These are phyloP conservation scores for Plasmodium cynomolgi DNA, from an alignment of 169 alveolate genomes.

Conservation along the genomic window DNA sequence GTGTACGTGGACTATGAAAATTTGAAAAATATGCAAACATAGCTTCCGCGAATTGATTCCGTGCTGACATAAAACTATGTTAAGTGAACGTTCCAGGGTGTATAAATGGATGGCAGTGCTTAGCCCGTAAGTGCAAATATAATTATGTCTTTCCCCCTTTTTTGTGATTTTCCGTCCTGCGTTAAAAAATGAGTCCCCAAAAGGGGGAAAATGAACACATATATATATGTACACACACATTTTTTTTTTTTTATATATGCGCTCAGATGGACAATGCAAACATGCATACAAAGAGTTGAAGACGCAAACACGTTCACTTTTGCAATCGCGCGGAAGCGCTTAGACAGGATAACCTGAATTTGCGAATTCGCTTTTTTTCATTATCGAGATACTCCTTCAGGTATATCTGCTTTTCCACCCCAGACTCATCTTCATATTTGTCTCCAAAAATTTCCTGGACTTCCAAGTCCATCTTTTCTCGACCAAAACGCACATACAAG, in stretches of 20 bases:
- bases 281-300: background rate
- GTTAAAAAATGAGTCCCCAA: background rate
- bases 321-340: background rate
- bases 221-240: background rate
- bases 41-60: background rate
- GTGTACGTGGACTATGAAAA: background rate
- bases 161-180: conserved; percentile 39
- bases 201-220: background rate
- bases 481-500: conserved; percentile 69
- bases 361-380: conserved; percentile 60
- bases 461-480: conserved; percentile 70
- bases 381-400: conserved; percentile 54
- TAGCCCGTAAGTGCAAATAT: background rate
- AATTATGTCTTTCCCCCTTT: conserved; percentile 31
- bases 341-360: conserved; percentile 18
- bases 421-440: conserved; percentile 66
- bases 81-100: background rate
- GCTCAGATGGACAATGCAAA: background rate
- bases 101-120: background rate
- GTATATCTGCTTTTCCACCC: conserved; percentile 62
- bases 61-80: background rate
- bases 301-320: background rate
- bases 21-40: background rate
- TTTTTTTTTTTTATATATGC: conserved; percentile 2
- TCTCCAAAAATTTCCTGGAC: conserved; percentile 73